These are phyloP conservation scores for Rhinocladiella similis DNA, from an alignment of 2,329 filamentous ascomycete genomes.

Conservation along the genomic window DNA sequence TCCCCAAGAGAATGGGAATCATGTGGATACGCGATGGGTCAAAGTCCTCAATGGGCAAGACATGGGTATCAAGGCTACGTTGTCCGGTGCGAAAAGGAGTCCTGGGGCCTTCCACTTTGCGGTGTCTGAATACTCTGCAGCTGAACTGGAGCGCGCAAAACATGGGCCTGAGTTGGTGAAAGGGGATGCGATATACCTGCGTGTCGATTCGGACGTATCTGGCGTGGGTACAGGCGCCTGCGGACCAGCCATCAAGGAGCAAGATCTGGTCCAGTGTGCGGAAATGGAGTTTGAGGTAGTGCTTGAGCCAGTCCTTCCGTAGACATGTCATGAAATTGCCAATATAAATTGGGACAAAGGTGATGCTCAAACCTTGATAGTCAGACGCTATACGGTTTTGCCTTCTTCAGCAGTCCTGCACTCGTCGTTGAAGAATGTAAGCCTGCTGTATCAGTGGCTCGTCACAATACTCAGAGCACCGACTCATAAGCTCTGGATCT, in stretches of 20 bases:
- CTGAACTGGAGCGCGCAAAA: slow-evolving; percentile 56
- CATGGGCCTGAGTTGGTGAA: slow-evolving; percentile 62
- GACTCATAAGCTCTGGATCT: too few species aligned
- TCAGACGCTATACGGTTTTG: too few species aligned
- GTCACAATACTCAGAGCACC: too few species aligned
- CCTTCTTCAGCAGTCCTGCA: too few species aligned
- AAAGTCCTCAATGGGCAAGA: slow-evolving; percentile 20
- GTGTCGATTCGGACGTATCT: slow-evolving; percentile 34
- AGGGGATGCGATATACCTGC: slow-evolving; percentile 24
- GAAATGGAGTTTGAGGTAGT: slow-evolving; percentile 11
- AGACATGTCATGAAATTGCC: too few species aligned
- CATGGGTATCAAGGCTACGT: not conserved
- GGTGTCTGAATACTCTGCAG: slow-evolving; percentile 54
- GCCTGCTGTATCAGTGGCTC: too few species aligned
- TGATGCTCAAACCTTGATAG: too few species aligned
- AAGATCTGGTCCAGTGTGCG: slow-evolving; percentile 12
- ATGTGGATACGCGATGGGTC: slow-evolving; percentile 61
- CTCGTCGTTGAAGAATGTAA: too few species aligned
- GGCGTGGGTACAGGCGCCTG: slow-evolving; percentile 32
- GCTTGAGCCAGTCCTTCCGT: not conserved
- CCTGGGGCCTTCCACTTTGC: slow-evolving; percentile 53
- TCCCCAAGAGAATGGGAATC: slow-evolving; percentile 67
- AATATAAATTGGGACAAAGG: too few species aligned
- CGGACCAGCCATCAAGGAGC: slow-evolving; percentile 17
- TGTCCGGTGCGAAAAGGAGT: slow-evolving; percentile 2